Evolutionary conservation across 2,329 filamentous ascomycete genomes (phyloP).

Genomic region (Emericellopsis cladophorae): DNA sequence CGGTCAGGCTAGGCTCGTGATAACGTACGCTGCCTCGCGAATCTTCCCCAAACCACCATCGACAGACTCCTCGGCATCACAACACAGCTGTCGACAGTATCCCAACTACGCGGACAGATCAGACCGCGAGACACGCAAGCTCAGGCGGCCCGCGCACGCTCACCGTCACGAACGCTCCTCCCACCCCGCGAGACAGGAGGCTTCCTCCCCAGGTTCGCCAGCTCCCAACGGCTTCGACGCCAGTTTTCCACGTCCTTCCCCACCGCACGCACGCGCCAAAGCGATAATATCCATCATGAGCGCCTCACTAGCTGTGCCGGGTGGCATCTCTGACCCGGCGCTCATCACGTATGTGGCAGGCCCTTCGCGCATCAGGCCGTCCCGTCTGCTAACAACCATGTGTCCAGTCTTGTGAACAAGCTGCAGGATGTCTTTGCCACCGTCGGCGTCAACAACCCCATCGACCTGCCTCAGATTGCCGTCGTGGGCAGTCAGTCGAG

Average conservation of each 20-base stretch:
- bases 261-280: not conserved
- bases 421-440: slow-evolving; percentile 98
- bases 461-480: slow-evolving; percentile 95
- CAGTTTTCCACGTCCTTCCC: not conserved
- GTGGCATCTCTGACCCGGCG: slow-evolving; percentile 53
- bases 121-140: not conserved
- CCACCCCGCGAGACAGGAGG: slow-evolving; percentile 1
- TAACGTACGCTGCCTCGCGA: not conserved
- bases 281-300: slow-evolving; percentile 13
- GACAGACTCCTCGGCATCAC: not conserved
- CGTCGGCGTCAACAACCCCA: slow-evolving; percentile 97
- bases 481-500: slow-evolving; percentile 98
- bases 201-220: not conserved
- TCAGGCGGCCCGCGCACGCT: not conserved
- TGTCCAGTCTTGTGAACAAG: slow-evolving; percentile 78
- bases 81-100: not conserved
- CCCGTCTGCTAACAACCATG: slow-evolving; percentile 9
- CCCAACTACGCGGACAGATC: too few relatives aligned
- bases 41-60: slow-evolving; percentile 1
- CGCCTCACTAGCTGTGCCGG: slow-evolving; percentile 27
- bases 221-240: too few relatives aligned
- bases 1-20: slow-evolving; percentile 5
- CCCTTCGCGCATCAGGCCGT: slow-evolving; percentile 6
- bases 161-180: not conserved
- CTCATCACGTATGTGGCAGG: slow-evolving; percentile 44